Evolutionary conservation across 371 early-diverging fungal species (phyloP), one percentile per base, ranked within the genome.

Genomic region (Apophysomyces variabilis): DNA sequence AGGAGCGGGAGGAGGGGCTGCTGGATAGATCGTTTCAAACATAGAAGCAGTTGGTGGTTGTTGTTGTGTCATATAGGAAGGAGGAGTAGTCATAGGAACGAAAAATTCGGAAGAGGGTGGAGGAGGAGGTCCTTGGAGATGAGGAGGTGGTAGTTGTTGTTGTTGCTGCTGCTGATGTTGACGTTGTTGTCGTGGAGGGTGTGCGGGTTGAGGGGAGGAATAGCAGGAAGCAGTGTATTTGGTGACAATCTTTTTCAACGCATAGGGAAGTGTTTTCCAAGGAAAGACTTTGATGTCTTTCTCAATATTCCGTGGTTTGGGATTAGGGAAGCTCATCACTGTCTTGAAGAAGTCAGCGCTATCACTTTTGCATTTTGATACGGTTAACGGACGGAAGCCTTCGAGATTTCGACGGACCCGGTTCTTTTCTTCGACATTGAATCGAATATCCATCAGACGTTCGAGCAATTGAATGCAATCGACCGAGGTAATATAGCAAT

Each of bases 251-350:
- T 92, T 92, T 57, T 88, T 85, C 11, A 92, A 82, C 0, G 90
- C 91, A 13, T 77, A 77, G 0, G 86, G 85, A 14, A 93, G 67
- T 0, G 85, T 84, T 58, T 78, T 76, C 94, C 94, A 94, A 4
- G 83, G 84, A 74, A 92, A 94, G 0, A 92, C 92, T 68, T 92
- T 92, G 73, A 94, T 87, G 64, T 93, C 93, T 70, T 94, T 94
- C 71, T 93, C 94, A 62, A 93, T 93, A 67, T 93, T 92, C 26
- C 95, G 74, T 26, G 95, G 95, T 73, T 90, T 91, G 39, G 95
- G 94, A 66, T 88, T 85, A 0, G 89, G 86, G 65, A 90, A 93
- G 1, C 87, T 78, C 95, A 94, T 94, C 69, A 94, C 87, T 26
- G 86, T 70, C 69, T 88, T 89, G 77, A 90, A 94, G 64, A 93